Base-by-base conservation (phyloP, 2,329 filamentous ascomycete genomes). In the Ophiostoma sp. region DNA sequence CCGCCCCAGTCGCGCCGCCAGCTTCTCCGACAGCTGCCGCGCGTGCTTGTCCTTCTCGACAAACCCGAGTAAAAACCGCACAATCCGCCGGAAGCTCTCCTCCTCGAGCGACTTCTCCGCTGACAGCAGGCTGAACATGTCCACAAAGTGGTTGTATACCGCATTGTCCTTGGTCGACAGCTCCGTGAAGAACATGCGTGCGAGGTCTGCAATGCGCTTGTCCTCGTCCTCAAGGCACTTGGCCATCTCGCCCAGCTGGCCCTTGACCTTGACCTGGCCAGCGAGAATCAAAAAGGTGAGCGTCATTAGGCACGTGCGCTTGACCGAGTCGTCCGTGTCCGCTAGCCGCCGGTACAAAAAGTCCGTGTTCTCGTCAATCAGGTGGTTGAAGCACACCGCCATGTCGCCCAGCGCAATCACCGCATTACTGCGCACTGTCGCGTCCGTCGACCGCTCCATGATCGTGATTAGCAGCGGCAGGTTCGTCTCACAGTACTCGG, bases 11-110 rank as follows among this genome's bases (percentile, higher is more conserved):
- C 95, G 87, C 5, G 94, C 93, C 0, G 95, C 94, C 72, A 99
- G 84, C 80, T 99, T 99, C 73, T 94, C 90, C 0, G 95, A 90
- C 36, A 99, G 85, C 78, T 99, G 94, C 76, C 93, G 95, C 67
- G 95, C 94, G 77, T 99, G 95, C 82, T 97, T 97, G 80, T 99
- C 95, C 94, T 98, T 99, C 78, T 99, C 95, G 73, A 99, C 93
- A 79, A 99, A 99, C 0, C 93, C 93, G 73, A 96, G 89, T 77
- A 99, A 81, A 81, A 99, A 99, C 77, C 93, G 93, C 73, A 99
- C 86, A 72, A 99, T 94, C 72, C 91, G 86, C 78, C 87, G 89
- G 80, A 99, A 90, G 33, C 90, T 88, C 75, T 97, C 93, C 78
- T 97, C 94, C 11, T 93, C 89, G 74, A 99, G 83, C 39, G 84